Percentiles rank a stretch among this genome's conserved stretches.
These are phyloP conservation scores for Schizothecium vesticola DNA, from an alignment of 495 filamentous ascomycete species.

Conservation along the genomic window DNA sequence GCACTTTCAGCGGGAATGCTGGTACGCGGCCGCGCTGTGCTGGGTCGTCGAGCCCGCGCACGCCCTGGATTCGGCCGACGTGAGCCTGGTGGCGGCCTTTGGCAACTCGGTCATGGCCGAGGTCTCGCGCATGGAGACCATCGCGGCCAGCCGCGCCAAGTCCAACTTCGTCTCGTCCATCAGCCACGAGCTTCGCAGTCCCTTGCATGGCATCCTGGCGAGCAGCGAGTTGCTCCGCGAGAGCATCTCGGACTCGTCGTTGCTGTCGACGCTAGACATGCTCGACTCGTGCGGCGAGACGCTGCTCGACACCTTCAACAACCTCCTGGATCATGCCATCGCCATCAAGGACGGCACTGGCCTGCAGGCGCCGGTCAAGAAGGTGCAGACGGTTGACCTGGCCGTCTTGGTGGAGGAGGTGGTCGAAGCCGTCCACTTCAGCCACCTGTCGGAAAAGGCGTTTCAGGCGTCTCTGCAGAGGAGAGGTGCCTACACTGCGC, in stretches of 20 bases:
- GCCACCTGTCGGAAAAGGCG: constrained; percentile 24
- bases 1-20: constrained; percentile 62
- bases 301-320: constrained; percentile 58
- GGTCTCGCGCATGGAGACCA: constrained; percentile 46
- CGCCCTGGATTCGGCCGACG: constrained; percentile 42
- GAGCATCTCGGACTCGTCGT: constrained; percentile 45
- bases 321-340: constrained; percentile 51
- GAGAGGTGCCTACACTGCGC: neutral
- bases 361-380: constrained; percentile 51
- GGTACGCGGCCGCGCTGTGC: constrained; percentile 63
- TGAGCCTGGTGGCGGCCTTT: constrained; percentile 48
- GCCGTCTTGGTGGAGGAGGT: constrained; percentile 37
- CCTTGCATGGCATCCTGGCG: constrained; percentile 70
- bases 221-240: constrained; percentile 65
- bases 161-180: constrained; percentile 67
- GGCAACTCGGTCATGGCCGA: constrained; percentile 58
- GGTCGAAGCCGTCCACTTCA: constrained; percentile 41
- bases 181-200: constrained; percentile 73
- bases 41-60: constrained; percentile 49
- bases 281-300: constrained; percentile 72
- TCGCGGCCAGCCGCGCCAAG: constrained; percentile 48
- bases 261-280: constrained; percentile 63
- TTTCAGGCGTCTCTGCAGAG: constrained; percentile 12
- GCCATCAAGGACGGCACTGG: constrained; percentile 49
- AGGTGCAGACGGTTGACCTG: constrained; percentile 32